Evolutionary conservation across 306 rosid species (phyloP).

Genomic region (Vigna mungo): DNA sequence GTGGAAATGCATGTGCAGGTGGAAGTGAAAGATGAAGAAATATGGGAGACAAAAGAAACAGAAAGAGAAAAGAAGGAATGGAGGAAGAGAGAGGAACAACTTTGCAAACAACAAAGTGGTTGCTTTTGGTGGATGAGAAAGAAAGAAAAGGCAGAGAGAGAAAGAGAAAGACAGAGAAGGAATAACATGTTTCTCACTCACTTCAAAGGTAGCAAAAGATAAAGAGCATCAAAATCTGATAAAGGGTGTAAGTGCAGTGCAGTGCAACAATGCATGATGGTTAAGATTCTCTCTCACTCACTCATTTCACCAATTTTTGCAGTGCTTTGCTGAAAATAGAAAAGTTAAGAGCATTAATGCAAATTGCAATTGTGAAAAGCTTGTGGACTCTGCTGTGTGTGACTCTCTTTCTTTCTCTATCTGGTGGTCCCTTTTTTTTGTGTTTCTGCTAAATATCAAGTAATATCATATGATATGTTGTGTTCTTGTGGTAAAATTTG

Average conservation of each 20-base stretch:
- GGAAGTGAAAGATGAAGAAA: constrained; percentile 61
- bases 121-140: constrained; percentile 95
- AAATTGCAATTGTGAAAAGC: constrained; percentile 44
- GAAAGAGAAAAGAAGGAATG: constrained; percentile 47
- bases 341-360: constrained; percentile 42
- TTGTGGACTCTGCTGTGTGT: constrained; percentile 30
- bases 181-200: constrained; percentile 54
- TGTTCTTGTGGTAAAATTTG: constrained; percentile 48
- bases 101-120: constrained; percentile 63
- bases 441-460: constrained; percentile 30
- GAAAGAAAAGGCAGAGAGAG: constrained; percentile 65
- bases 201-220: constrained; percentile 56
- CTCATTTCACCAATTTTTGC: constrained; percentile 41
- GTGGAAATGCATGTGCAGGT: constrained; percentile 64
- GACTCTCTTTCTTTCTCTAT: constrained; percentile 18
- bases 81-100: constrained; percentile 48
- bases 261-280: constrained; percentile 24
- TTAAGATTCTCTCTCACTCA: constrained; percentile 45
- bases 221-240: not conserved
- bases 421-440: constrained; percentile 44
- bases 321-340: constrained; percentile 34
- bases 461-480: constrained; percentile 29
- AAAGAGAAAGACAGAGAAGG: constrained; percentile 65
- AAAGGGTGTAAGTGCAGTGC: constrained; percentile 4
- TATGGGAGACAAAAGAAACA: constrained; percentile 51